A percentile compares a stretch with the other conserved stretches of the same genome.
These are phyloP conservation scores for Sclerotinia glacialis DNA, from an alignment of 2,329 filamentous ascomycete genomes.

Conservation along the genomic window DNA sequence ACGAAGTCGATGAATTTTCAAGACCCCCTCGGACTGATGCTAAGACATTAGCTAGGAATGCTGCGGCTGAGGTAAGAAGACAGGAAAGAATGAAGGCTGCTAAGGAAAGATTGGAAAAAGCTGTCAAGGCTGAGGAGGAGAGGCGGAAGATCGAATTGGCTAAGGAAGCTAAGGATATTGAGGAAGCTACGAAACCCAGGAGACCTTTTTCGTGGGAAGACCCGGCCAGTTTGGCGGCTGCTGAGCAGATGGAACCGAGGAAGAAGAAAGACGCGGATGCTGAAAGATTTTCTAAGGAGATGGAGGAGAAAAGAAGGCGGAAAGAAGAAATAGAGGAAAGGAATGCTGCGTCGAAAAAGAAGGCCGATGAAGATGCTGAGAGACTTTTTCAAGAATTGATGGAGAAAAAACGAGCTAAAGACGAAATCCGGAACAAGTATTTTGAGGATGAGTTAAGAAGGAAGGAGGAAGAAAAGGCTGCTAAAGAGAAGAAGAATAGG, in stretches of 20 bases:
- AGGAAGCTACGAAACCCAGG: not conserved
- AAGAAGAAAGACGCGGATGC: no score
- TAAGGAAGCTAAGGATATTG: not conserved
- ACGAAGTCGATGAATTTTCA: not conserved
- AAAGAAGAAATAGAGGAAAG: not conserved
- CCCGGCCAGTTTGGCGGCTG: no score
- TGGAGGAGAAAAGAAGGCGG: no score
- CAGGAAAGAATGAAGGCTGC: not conserved
- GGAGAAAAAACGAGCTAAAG: not conserved
- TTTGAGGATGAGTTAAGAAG: not conserved
- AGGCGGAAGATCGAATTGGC: no score
- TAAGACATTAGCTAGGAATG: not conserved
- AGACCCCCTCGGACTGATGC: not conserved
- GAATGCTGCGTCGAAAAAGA: no score
- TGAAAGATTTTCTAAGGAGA: not conserved
- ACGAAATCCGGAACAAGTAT: not conserved
- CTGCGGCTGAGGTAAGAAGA: not conserved
- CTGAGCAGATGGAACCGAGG: not conserved
- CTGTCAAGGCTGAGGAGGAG: not conserved
- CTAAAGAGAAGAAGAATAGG: not conserved
- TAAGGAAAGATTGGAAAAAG: not conserved
- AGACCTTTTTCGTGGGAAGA: no score
- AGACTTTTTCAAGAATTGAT: no score
- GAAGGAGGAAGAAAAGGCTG: not conserved
- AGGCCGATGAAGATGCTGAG: no score